Evolutionary conservation across 225 moss, liverwort and hornwort genomes (phyloP).

Genomic region (Pseudisothecium myosuroides): DNA sequence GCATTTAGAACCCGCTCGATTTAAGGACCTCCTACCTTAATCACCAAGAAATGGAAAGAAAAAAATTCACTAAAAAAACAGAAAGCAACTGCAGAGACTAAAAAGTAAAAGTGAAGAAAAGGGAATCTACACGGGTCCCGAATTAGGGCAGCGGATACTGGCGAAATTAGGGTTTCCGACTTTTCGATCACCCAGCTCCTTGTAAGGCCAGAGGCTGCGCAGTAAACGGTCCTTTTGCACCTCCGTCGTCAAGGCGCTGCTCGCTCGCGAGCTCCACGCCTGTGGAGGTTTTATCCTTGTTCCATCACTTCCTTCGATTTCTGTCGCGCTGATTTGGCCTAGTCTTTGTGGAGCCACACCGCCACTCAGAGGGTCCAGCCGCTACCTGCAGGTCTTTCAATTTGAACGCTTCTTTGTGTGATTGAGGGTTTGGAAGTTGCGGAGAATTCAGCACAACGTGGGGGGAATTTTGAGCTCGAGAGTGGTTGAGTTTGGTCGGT

Average conservation of each 20-base stretch:
- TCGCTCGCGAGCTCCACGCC: conserved; percentile 7
- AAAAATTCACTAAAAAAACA: neutral
- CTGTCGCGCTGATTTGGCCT: neutral
- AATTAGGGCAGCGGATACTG: neutral
- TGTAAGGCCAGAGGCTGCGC: neutral
- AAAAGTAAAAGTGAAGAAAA: neutral
- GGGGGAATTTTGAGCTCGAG: neutral
- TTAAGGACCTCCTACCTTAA: no score
- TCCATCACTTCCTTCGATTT: neutral
- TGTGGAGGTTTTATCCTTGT: neutral
- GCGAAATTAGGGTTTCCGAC: neutral
- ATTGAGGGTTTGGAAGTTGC: neutral
- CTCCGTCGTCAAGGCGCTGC: conserved; percentile 31
- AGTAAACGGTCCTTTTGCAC: neutral
- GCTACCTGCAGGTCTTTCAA: neutral
- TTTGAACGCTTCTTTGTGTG: neutral
- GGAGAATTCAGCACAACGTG: neutral
- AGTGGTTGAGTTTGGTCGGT: neutral
- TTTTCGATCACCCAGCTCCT: neutral
- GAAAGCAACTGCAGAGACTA: neutral
- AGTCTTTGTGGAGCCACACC: neutral
- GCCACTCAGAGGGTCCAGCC: neutral
- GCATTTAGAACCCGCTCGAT: no score
- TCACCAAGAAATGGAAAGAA: no score
- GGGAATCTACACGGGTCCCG: no score